Conservation (phyloP, 2,329 filamentous ascomycete genomes). For the Cercospora zeae-maydis region DNA sequence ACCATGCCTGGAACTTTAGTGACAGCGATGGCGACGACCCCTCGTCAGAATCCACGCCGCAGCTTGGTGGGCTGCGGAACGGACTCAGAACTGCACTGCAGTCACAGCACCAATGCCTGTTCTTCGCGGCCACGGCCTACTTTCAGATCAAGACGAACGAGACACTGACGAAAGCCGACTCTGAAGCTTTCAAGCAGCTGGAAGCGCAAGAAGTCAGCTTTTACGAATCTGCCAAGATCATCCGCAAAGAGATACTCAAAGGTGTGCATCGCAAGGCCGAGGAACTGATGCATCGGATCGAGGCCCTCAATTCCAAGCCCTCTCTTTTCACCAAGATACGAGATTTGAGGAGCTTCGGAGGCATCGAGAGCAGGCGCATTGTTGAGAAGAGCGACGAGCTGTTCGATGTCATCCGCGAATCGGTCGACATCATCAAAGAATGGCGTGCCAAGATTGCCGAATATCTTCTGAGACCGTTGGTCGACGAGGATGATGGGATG, state of each 20-base stretch:
- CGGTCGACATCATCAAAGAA: constrained; percentile 66
- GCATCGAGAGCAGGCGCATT: constrained; percentile 68
- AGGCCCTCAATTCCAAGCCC: constrained; percentile 42
- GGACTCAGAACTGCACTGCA: constrained; percentile 71
- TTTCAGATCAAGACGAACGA: constrained; percentile 77
- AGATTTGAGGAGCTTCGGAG: constrained; percentile 52
- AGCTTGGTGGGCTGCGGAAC: constrained; percentile 46
- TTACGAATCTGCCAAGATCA: constrained; percentile 73
- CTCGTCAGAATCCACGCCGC: constrained; percentile 25
- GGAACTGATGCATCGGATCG: constrained; percentile 61
- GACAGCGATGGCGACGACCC: constrained; percentile 37
- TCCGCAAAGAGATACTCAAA: constrained; percentile 73
- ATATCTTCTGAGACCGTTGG: constrained; percentile 67
- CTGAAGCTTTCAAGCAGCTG: constrained; percentile 61
- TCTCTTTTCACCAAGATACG: constrained; percentile 55
- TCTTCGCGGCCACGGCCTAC: constrained; percentile 79
- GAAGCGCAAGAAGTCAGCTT: constrained; percentile 67
- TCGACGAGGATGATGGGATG: constrained; percentile 73
- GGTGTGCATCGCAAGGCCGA: constrained; percentile 58
- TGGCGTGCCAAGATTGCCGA: constrained; percentile 73
- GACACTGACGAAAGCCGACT: constrained; percentile 61
- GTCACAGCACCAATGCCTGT: constrained; percentile 74
- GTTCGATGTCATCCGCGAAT: constrained; percentile 63
- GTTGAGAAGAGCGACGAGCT: constrained; percentile 65
- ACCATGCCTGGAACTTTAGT: neutral